phyloP scores from a whole-genome alignment of 164 flowering plant genomes.

The Aristolochia californica region DNA sequence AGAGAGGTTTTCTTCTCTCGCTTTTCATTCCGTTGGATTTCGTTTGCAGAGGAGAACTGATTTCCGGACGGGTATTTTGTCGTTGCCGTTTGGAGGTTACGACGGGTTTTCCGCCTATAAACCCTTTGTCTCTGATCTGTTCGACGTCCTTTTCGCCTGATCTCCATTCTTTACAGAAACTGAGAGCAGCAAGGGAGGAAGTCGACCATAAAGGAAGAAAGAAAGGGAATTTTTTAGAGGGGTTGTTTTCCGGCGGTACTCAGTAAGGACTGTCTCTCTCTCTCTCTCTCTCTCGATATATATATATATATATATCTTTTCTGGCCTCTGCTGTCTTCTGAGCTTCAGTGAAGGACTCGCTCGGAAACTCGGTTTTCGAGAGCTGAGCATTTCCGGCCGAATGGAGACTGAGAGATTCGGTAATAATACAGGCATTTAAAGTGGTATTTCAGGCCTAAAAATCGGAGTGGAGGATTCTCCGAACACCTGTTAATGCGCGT shows the following conservation, averaged over 20 bases:
- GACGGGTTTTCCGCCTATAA: not conserved
- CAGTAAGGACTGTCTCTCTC: not conserved
- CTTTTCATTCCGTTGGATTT: not conserved
- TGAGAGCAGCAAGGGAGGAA: not conserved
- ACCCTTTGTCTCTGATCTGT: not conserved
- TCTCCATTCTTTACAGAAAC: conserved; percentile 4
- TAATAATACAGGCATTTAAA: conserved; percentile 26
- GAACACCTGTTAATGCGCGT: conserved; percentile 1
- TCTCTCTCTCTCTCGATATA: too few species aligned
- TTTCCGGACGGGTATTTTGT: conserved; percentile 4
- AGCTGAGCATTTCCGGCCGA: conserved; percentile 20
- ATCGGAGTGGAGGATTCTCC: conserved; percentile 16
- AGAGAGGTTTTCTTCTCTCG: not conserved
- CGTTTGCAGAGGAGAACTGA: not conserved
- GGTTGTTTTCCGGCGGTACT: not conserved
- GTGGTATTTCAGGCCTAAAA: conserved; percentile 6
- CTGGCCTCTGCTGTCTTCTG: too few species aligned
- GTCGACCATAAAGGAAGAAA: not conserved
- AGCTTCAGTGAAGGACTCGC: not conserved
- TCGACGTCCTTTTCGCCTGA: conserved; percentile 4
- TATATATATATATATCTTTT: too few species aligned
- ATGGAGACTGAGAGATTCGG: conserved; percentile 5
- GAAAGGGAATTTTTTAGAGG: not conserved
- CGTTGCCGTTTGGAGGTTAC: conserved; percentile 5
- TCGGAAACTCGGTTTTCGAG: conserved; percentile 22